Conservation (phyloP, 2,329 filamentous ascomycete genomes). For the Juglanconis oblonga region DNA sequence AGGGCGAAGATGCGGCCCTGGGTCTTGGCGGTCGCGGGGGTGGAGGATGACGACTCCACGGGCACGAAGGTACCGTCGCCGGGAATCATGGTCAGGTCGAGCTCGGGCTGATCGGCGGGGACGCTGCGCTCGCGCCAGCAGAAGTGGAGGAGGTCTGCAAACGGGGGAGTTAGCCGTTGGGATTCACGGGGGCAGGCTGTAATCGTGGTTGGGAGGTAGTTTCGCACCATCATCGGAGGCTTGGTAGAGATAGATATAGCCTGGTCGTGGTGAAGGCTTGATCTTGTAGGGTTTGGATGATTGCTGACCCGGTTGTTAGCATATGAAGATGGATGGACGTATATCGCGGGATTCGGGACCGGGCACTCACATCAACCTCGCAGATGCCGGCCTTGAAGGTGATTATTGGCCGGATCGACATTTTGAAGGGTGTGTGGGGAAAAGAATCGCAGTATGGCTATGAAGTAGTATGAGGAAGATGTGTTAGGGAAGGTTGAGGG, state of each 20-base stretch:
- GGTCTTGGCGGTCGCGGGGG: constrained; percentile 60
- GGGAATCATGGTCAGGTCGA: constrained; percentile 93
- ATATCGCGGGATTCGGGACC: constrained; percentile 7
- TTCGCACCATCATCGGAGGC: constrained; percentile 69
- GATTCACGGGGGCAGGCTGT: background rate
- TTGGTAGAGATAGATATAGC: constrained; percentile 84
- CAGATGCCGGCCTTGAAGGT: constrained; percentile 96
- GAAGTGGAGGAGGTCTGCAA: constrained; percentile 82
- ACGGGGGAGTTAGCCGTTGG: background rate
- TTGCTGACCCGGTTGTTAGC: constrained; percentile 33
- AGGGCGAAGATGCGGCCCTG: constrained; percentile 91
- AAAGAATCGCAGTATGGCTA: constrained; percentile 2
- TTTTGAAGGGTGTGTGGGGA: constrained; percentile 36
- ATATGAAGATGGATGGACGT: constrained; percentile 13
- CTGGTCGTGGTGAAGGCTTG: constrained; percentile 67
- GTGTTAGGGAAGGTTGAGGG: background rate
- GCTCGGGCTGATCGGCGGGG: constrained; percentile 68
- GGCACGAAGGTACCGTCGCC: constrained; percentile 83
- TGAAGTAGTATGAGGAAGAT: background rate
- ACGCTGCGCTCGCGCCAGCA: constrained; percentile 87
- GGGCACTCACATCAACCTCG: constrained; percentile 69
- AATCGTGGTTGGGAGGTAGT: background rate
- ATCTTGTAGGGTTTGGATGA: constrained; percentile 66
- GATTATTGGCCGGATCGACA: constrained; percentile 84
- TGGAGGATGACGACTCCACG: constrained; percentile 61